phyloP scores from a whole-genome alignment of 805 yeast species.

The Candida chilensis region DNA sequence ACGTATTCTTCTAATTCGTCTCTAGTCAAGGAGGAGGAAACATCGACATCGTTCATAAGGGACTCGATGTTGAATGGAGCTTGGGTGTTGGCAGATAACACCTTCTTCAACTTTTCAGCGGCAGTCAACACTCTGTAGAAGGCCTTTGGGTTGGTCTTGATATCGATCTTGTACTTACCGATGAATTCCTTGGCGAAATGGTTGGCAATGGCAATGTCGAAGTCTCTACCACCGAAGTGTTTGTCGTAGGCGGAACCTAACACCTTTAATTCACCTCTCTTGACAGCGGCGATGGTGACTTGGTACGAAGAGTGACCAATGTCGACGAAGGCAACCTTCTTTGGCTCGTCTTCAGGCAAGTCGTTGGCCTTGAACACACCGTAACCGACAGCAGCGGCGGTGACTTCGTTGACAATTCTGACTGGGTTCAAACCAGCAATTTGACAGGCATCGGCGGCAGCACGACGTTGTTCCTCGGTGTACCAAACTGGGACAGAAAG shows the following conservation, averaged over 20 bases:
- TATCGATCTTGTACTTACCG: conserved; percentile 87
- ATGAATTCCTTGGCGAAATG: conserved; percentile 92
- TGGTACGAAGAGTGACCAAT: conserved; percentile 96
- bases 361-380: conserved; percentile 95
- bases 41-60: conserved; percentile 95
- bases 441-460: conserved; percentile 88
- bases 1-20: conserved; percentile 89
- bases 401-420: conserved; percentile 92
- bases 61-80: conserved; percentile 96
- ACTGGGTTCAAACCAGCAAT: conserved; percentile 98
- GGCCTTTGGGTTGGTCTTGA: conserved; percentile 88
- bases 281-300: conserved; percentile 81
- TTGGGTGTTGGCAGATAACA: conserved; percentile 86
- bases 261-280: conserved; percentile 93
- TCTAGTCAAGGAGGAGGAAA: conserved; percentile 79
- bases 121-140: conserved; percentile 87
- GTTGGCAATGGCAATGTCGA: conserved; percentile 88
- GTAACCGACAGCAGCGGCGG: conserved; percentile 98
- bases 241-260: conserved; percentile 89
- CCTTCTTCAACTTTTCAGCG: conserved; percentile 91
- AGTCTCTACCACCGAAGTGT: conserved; percentile 97
- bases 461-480: conserved; percentile 94
- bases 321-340: conserved; percentile 88
- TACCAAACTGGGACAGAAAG: conserved; percentile 97
- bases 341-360: conserved; percentile 88